A percentile compares a stretch with the other conserved stretches of the same genome.
These are phyloP conservation scores for Camptophora hylomeconis DNA, from an alignment of 2,329 filamentous ascomycete species.

Conservation along the genomic window DNA sequence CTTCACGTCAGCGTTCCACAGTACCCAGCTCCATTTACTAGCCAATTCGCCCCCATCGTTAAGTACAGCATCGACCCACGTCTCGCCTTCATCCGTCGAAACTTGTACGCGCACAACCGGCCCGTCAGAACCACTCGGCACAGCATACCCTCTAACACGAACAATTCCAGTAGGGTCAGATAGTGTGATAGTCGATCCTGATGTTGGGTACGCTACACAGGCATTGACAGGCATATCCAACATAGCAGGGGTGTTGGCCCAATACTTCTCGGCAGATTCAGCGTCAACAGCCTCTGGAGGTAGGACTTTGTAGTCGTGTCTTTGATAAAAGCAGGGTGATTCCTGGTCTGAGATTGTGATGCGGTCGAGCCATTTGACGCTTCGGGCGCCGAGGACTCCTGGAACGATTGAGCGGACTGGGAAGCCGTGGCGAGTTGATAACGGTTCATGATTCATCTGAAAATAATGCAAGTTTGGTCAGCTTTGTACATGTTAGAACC, in stretches of 20 bases:
- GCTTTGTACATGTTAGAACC: conserved; percentile 4
- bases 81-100: conserved; percentile 34
- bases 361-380: conserved; percentile 44
- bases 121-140: conserved; percentile 40
- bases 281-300: conserved; percentile 37
- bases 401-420: conserved; percentile 40
- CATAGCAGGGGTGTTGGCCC: conserved; percentile 37
- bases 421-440: conserved; percentile 37
- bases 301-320: conserved; percentile 46
- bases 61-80: conserved; percentile 38
- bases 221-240: conserved; percentile 46
- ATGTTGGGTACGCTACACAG: conserved; percentile 37
- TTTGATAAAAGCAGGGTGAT: conserved; percentile 43
- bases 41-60: conserved; percentile 13
- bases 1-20: conserved; percentile 38
- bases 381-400: conserved; percentile 39
- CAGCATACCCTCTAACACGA: conserved; percentile 41
- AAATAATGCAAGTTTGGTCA: conserved; percentile 10
- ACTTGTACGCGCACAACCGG: conserved; percentile 43
- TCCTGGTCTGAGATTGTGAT: conserved; percentile 39
- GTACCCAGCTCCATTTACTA: conserved; percentile 42
- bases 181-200: conserved; percentile 29
- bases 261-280: conserved; percentile 39
- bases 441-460: conserved; percentile 37
- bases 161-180: conserved; percentile 28